These are phyloP conservation scores for Elsinoe necatrix DNA, from an alignment of 2,329 filamentous ascomycete species.

Conservation along the genomic window DNA sequence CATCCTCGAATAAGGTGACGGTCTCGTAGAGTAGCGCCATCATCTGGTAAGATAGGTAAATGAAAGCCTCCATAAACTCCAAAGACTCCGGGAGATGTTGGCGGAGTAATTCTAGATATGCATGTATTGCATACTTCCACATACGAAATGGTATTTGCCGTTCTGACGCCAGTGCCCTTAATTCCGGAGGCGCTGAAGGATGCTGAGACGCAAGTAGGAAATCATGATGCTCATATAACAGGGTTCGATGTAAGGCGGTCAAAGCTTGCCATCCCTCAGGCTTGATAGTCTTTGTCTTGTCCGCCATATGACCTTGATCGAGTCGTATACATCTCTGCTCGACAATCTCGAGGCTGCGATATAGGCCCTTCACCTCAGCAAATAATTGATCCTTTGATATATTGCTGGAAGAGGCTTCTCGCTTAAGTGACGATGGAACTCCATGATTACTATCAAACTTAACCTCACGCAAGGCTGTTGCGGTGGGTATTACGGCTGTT, in stretches of 20 bases:
- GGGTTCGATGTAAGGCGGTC: conserved; percentile 69
- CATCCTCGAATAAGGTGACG: conserved; percentile 71
- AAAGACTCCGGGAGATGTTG: conserved; percentile 65
- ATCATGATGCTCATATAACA: conserved; percentile 40
- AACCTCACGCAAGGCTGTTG: conserved; percentile 38
- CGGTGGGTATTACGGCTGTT: conserved; percentile 42
- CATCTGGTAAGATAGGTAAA: conserved; percentile 83
- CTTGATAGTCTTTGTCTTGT: conserved; percentile 37
- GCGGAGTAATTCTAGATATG: conserved; percentile 44
- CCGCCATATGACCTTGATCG: conserved; percentile 52
- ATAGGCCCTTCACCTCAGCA: conserved; percentile 74
- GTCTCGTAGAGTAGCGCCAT: conserved; percentile 82
- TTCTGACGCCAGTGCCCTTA: conserved; percentile 63
- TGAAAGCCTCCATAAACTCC: conserved; percentile 86
- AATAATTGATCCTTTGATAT: conserved; percentile 73
- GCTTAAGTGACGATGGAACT: not conserved
- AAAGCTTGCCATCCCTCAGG: conserved; percentile 66
- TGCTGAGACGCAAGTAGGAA: conserved; percentile 78
- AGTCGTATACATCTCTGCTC: conserved; percentile 83
- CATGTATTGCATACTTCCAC: conserved; percentile 83
- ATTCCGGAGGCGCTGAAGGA: conserved; percentile 60
- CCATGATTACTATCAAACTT: not conserved
- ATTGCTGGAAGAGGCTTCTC: conserved; percentile 6
- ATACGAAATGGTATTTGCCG: conserved; percentile 89
- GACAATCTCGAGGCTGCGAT: conserved; percentile 74